Conservation (phyloP, 495 filamentous ascomycete species). For the Parachaetomium inaequale region DNA sequence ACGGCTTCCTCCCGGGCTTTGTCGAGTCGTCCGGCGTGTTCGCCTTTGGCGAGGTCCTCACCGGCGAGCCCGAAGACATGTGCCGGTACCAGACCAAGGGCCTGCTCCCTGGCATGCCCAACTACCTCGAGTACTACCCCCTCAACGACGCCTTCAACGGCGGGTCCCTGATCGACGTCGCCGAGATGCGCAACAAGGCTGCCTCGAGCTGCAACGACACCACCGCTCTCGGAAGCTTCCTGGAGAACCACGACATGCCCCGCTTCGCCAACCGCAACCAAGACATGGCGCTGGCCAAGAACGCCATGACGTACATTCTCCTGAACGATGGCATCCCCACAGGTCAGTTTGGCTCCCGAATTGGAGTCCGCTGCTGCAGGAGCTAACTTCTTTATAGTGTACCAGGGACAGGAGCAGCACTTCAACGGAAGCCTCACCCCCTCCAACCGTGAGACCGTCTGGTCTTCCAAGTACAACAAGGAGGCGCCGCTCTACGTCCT, state of each 20-base stretch:
- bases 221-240: slow-evolving; percentile 55
- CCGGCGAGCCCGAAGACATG: slow-evolving; percentile 25
- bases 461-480: slow-evolving; percentile 62
- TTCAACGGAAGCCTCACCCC: slow-evolving; percentile 58
- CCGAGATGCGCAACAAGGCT: slow-evolving; percentile 19
- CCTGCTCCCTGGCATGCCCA: slow-evolving; percentile 66
- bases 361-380: background rate
- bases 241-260: slow-evolving; percentile 76
- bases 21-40: slow-evolving; percentile 66
- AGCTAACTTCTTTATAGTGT: slow-evolving; percentile 22
- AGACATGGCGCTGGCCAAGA: slow-evolving; percentile 61
- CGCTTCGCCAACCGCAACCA: slow-evolving; percentile 58
- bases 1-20: slow-evolving; percentile 64
- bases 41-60: slow-evolving; percentile 60
- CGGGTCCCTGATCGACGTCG: slow-evolving; percentile 22
- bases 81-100: slow-evolving; percentile 31
- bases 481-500: slow-evolving; percentile 55
- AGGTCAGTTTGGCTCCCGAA: slow-evolving; percentile 15
- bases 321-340: slow-evolving; percentile 56
- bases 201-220: slow-evolving; percentile 30
- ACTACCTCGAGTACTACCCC: slow-evolving; percentile 65
- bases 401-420: slow-evolving; percentile 69
- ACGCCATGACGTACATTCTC: slow-evolving; percentile 66
- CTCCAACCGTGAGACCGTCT: slow-evolving; percentile 69
- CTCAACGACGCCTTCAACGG: slow-evolving; percentile 41